Evolutionary conservation across 129 eudicot species (phyloP), one percentile per base, ranked within the genome.

Genomic region (carrot (Daucus carota)): DNA sequence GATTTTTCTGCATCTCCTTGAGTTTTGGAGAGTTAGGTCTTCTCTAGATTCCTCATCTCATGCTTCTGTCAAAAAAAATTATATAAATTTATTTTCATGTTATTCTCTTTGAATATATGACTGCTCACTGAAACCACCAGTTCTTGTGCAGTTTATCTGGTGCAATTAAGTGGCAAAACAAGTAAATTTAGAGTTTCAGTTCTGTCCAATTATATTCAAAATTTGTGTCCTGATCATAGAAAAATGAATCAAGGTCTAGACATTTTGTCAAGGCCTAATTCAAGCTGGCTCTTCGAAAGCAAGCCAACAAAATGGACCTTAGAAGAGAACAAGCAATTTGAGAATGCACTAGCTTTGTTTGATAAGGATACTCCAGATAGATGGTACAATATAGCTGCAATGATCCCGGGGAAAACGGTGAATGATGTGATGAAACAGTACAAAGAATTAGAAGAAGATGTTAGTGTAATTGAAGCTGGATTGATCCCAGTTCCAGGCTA

Each of bases 381-480:
- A 41, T 90, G 96, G 96, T 83, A 83, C 77, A 88, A 90, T 78
- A 93, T 92, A 79, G 98, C 98, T 12, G 80, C 88, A 24, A 80
- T 90, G 93, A 79, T 92, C 77, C 96, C 98, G 0, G 96, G 96
- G 15, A 92, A 92, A 76, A 70, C 89, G 0, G 94, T 85, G 42
- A 81, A 36, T 8, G 98, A 92, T 78, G 96, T 92, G 73, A 82
- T 90, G 59, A 83, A 86, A 75, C 98, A 90, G 80, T 92, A 92
- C 48, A 80, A 80, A 36, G 94, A 86, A 71, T 72, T 92, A 76
- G 96, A 77, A 29, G 92, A 88, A 40, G 98, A 92, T 85, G 84
- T 92, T 31, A 78, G 88, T 77, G 93, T 90, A 77, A 92, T 92
- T n/a, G 98, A 92, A 72, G 94, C 96, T 31, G 97, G 96, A 62